phyloP scores from a whole-genome alignment of 768 basidiomycete genomes.

The Boletus huronensis region DNA sequence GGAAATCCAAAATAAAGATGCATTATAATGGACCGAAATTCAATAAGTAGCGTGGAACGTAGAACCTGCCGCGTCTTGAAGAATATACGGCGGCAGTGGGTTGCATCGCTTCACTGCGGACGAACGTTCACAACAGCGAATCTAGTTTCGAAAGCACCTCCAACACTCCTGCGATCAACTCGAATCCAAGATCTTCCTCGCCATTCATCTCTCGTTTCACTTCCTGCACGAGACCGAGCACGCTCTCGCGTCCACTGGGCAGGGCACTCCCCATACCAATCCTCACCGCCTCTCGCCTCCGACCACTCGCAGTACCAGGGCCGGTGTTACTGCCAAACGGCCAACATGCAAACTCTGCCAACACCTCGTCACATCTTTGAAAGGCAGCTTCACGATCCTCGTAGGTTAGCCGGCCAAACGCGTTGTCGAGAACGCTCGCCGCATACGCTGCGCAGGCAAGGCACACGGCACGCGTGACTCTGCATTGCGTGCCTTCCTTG shows the following conservation, averaged over 20 bases:
- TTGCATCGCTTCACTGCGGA: background rate
- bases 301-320: conserved; percentile 33
- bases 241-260: conserved; percentile 57
- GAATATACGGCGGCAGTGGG: background rate
- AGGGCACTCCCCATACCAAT: conserved; percentile 56
- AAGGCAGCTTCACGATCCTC: conserved; percentile 95
- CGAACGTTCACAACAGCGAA: conserved; percentile 40
- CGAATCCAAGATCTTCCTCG: conserved; percentile 83
- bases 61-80: background rate
- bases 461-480: conserved; percentile 75
- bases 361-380: conserved; percentile 87
- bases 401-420: conserved; percentile 82
- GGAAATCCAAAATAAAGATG: background rate
- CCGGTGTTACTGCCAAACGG: conserved; percentile 61
- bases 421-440: conserved; percentile 93
- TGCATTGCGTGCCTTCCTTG: conserved; percentile 76
- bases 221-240: conserved; percentile 71
- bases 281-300: conserved; percentile 41
- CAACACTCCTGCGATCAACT: conserved; percentile 87
- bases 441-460: conserved; percentile 91
- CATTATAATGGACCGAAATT: conserved; percentile 10
- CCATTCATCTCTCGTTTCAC: conserved; percentile 67
- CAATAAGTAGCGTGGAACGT: conserved; percentile 8
- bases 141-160: conserved; percentile 93
- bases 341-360: conserved; percentile 89